phyloP scores from a whole-genome alignment of 192 early-diverging fungal species.

The Backusella westeae region DNA sequence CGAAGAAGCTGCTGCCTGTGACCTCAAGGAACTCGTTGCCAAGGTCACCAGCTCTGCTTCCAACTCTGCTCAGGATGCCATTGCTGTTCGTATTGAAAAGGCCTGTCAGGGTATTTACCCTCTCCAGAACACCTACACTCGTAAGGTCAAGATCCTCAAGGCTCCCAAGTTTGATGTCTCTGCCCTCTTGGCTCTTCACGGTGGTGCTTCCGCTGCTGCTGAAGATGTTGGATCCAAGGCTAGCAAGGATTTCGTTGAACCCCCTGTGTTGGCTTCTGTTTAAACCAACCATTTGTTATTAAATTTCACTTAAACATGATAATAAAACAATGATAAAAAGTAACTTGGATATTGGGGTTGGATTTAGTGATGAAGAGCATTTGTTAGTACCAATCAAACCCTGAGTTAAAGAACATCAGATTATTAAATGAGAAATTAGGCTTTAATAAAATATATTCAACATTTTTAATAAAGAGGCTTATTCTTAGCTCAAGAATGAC shows the following conservation, averaged over 20 bases:
- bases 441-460: too few relatives aligned
- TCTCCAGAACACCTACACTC: constrained; percentile 92
- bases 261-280: constrained; percentile 48
- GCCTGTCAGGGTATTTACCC: constrained; percentile 97
- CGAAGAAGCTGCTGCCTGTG: constrained; percentile 77
- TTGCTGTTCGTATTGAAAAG: constrained; percentile 98
- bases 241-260: constrained; percentile 84
- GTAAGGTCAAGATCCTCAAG: constrained; percentile 99
- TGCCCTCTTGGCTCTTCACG: constrained; percentile 97
- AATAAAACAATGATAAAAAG: constrained; percentile 5
- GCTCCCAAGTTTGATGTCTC: constrained; percentile 93
- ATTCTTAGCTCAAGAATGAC: background rate
- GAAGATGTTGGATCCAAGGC: constrained; percentile 79
- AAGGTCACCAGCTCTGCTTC: constrained; percentile 84
- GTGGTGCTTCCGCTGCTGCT: constrained; percentile 74
- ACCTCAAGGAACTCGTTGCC: constrained; percentile 92
- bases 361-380: background rate
- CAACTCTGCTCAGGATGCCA: constrained; percentile 66
- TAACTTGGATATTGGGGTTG: background rate
- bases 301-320: constrained; percentile 5
- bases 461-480: background rate
- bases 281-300: constrained; percentile 11
- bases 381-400: too few relatives aligned
- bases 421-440: too few relatives aligned
- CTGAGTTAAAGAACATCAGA: too few relatives aligned